Evolutionary conservation across 208 protist species (phyloP).

Genomic region (Leishmania martiniquensis): DNA sequence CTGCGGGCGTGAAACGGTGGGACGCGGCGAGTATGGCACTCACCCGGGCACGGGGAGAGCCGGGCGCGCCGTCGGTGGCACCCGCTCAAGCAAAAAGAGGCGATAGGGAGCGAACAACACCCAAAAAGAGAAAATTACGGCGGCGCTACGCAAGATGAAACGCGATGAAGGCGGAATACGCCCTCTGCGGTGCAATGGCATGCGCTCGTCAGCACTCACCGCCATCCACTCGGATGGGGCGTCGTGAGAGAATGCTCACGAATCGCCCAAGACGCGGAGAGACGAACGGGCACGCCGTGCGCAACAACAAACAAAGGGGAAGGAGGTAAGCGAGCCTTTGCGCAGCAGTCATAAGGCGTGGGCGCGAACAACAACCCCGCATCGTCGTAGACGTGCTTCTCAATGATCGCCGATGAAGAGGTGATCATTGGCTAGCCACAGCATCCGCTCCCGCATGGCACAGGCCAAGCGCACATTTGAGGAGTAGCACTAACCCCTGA

Average conservation of each 20-base stretch:
- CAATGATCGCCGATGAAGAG: not conserved
- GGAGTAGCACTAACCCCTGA: not conserved
- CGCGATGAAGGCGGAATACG: not conserved
- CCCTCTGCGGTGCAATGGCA: not conserved
- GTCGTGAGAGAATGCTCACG: not conserved
- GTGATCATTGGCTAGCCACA: not conserved
- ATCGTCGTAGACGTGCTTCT: not conserved
- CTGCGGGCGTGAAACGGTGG: not conserved
- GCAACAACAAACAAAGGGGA: not conserved
- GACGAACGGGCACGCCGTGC: no score
- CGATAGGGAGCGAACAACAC: not conserved
- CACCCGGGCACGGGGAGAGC: no score
- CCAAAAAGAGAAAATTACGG: no score
- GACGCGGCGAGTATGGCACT: not conserved
- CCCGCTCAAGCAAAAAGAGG: not conserved
- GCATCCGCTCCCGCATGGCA: not conserved
- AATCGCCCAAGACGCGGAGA: not conserved
- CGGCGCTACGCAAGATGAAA: not conserved
- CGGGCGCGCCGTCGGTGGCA: not conserved
- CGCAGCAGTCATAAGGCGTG: not conserved
- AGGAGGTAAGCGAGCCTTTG: not conserved
- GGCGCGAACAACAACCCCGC: not conserved
- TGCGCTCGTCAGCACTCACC: not conserved
- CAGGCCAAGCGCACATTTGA: not conserved
- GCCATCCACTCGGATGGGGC: not conserved